Base-by-base conservation (phyloP, 2,329 filamentous ascomycete genomes). In the Alternaria sp. region DNA sequence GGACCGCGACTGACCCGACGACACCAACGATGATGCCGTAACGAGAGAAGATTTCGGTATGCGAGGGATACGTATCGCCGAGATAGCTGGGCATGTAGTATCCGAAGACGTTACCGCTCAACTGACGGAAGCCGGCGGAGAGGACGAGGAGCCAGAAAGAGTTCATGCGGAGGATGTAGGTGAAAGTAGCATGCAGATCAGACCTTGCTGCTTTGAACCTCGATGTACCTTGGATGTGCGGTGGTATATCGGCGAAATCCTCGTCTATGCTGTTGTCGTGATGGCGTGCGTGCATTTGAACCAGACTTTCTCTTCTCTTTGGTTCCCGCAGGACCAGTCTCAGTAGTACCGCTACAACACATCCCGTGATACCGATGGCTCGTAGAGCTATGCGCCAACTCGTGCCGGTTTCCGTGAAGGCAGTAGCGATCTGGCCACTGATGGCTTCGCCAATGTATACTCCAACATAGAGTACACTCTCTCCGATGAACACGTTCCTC, bases 371-470 rank as follows among this genome's bases (percentile, higher is more conserved):
- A 5, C 49, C 49, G 13, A 52, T 52, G 5, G 49, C 49, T 19
- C 49, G 6, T 26, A 52, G 13, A 17, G 49, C 49, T 4, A 36
- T 52, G 49, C 26, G 49, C 49, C 49, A 52, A 6, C 28, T 52
- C 1, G 49, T 52, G 13, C 49, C 49, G 9, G 49, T 52, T 26
- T 52, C 49, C n/a, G 49, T 32, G 10, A 52, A 52, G n/a, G 49
- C 49, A 8, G 49, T 52, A 8, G 49, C 49, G 4, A 52, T 52
- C 28, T 52, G 49, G 6, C 49, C 49, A 30, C 49, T 52, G 49
- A 52, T 52, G 49, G 49, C 49, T 52, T 52, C 49, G 26, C 49
- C 49, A 2, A 52, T 52, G 28, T 52, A 52, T n/a, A 52, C 49
- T 13, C 49, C 49, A 12, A 52, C 49, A 36, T 52, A 52, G 12